Evolutionary conservation across 129 eudicot species (phyloP).

Genomic region (Tanacetum coccineum): DNA sequence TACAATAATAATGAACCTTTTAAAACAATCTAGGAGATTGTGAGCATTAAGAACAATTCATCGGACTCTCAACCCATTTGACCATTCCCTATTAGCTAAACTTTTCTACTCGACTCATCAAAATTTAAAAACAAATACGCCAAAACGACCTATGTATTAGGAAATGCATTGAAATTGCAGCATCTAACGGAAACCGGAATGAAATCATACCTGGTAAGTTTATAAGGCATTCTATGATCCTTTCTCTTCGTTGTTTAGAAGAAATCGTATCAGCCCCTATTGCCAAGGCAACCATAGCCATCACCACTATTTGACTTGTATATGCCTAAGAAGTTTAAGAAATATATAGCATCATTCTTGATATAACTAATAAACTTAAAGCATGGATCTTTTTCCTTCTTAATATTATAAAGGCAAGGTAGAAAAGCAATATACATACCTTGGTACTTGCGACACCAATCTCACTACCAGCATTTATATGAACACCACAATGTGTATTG

Average conservation of each 20-base stretch:
- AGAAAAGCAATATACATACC: constrained; percentile 37
- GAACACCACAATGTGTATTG: constrained; percentile 93
- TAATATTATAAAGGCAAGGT: background rate
- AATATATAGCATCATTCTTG: background rate
- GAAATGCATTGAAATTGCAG: background rate
- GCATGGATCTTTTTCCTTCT: no score
- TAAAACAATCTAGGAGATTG: no score
- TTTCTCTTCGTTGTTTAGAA: constrained; percentile 81
- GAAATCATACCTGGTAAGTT: constrained; percentile 64
- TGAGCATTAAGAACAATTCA: no score
- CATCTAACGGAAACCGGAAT: background rate
- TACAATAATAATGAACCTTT: no score
- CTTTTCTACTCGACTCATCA: no score
- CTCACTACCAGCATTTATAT: constrained; percentile 96
- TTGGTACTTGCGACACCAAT: constrained; percentile 99
- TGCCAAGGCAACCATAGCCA: constrained; percentile 98
- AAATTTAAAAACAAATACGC: background rate
- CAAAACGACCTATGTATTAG: background rate
- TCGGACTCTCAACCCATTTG: no score
- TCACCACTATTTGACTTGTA: constrained; percentile 96
- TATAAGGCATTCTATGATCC: constrained; percentile 70
- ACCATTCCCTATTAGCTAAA: background rate
- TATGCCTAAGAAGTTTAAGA: constrained; percentile 47
- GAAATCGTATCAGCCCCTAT: constrained; percentile 81
- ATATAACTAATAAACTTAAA: constrained; percentile 8